A percentile compares a stretch with the other conserved stretches of the same genome.
These are phyloP conservation scores for Phtheirospermum japonicum DNA, from an alignment of 257 asterid species.

Conservation along the genomic window DNA sequence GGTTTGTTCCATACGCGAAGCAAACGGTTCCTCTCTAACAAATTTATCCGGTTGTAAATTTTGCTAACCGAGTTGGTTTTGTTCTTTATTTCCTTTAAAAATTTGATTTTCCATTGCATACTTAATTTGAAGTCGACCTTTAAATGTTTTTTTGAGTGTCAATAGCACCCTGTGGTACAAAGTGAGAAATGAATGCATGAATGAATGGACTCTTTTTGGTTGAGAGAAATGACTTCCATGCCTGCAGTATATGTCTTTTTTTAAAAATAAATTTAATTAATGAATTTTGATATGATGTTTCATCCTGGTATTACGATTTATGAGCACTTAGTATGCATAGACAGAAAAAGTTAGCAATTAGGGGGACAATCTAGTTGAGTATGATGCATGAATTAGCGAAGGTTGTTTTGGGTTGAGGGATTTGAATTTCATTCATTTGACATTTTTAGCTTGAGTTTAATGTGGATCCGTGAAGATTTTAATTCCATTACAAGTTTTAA, in stretches of 20 bases:
- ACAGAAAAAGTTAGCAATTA: constrained; percentile 2
- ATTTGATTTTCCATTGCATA: constrained; percentile 19
- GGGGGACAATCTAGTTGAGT: neutral
- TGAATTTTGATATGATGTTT: neutral
- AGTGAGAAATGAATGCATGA: too few relatives aligned
- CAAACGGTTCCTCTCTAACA: neutral
- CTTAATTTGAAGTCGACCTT: constrained; percentile 7
- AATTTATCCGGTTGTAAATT: neutral
- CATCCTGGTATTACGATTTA: constrained; percentile 17
- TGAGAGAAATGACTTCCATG: constrained; percentile 17
- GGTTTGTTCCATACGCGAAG: neutral
- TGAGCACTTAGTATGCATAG: neutral
- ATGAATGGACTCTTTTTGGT: neutral
- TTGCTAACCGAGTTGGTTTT: constrained; percentile 9
- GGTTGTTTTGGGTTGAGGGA: neutral
- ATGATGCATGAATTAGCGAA: neutral
- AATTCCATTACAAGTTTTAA: neutral
- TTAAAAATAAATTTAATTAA: neutral
- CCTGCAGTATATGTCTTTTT: neutral
- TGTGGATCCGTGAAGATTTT: neutral
- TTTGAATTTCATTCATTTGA: neutral
- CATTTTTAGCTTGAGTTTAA: neutral
- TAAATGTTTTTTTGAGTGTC: too few relatives aligned
- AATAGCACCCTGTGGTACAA: too few relatives aligned
- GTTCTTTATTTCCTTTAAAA: constrained; percentile 6